Conservation (phyloP, 2,329 filamentous ascomycete species). For the Thelonectria blattea region DNA sequence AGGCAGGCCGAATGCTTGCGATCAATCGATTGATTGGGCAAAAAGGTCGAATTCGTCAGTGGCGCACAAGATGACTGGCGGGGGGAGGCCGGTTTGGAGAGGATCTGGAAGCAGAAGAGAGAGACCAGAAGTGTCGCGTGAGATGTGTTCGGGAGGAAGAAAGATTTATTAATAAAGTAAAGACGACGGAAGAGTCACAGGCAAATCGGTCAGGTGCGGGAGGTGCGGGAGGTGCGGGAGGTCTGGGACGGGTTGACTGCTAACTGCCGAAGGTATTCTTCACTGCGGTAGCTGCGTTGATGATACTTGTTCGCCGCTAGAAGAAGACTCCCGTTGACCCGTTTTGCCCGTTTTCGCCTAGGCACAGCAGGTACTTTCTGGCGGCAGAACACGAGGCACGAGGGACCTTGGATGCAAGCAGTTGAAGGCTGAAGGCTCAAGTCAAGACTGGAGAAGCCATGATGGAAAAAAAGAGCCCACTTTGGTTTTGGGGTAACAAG, state of each 20-base stretch:
- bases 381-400: not conserved
- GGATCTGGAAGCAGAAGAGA: conserved; percentile 15
- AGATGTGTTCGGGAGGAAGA: conserved; percentile 1
- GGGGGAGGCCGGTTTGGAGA: conserved; percentile 12
- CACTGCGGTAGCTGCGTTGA: not conserved
- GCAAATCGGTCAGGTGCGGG: conserved; percentile 27
- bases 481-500: conserved; percentile 16
- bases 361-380: not conserved
- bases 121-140: conserved; percentile 17
- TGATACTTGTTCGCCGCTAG: not conserved
- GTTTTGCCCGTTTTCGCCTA: not conserved
- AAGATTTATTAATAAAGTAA: conserved; percentile 8
- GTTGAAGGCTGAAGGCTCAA: conserved; percentile 5
- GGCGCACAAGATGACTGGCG: conserved; percentile 14
- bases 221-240: conserved; percentile 28
- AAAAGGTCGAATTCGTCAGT: conserved; percentile 15
- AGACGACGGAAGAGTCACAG: conserved; percentile 17
- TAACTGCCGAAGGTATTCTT: not conserved
- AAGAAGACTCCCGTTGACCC: conserved; percentile 2
- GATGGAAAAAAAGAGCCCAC: conserved; percentile 6
- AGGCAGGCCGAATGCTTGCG: conserved; percentile 30
- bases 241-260: conserved; percentile 12
- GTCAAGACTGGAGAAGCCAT: not conserved
- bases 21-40: conserved; percentile 14
- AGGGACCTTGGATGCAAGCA: not conserved